A percentile compares a stretch with the other conserved stretches of the same genome.
These are phyloP conservation scores for Pseudocercospora eumusae DNA, from an alignment of 2,329 filamentous ascomycete genomes.

Conservation along the genomic window DNA sequence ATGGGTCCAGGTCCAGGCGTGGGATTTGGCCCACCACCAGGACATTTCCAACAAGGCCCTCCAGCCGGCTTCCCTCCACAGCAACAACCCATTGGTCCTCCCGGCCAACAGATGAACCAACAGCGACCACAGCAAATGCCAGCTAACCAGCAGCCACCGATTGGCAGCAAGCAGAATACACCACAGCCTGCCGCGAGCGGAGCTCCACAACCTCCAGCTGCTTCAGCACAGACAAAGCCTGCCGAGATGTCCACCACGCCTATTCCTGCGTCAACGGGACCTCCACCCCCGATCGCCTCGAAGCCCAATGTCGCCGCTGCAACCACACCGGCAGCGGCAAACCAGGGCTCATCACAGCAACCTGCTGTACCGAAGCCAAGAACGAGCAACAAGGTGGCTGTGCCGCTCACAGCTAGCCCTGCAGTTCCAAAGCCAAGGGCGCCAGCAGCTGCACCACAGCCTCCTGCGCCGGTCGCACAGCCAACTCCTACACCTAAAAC, in stretches of 20 bases:
- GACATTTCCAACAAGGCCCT: constrained; percentile 58
- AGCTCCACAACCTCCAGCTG: constrained; percentile 29
- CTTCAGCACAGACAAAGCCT: constrained; percentile 34
- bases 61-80: constrained; percentile 40
- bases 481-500: constrained; percentile 40
- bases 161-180: constrained; percentile 42
- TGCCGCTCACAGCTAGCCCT: constrained; percentile 59
- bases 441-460: constrained; percentile 15
- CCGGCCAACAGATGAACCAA: constrained; percentile 45
- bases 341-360: constrained; percentile 39
- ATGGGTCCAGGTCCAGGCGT: constrained; percentile 20
- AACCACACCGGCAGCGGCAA: constrained; percentile 52
- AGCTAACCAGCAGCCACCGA: constrained; percentile 47
- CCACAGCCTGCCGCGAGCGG: constrained; percentile 34
- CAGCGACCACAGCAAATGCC: constrained; percentile 50
- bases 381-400: constrained; percentile 55
- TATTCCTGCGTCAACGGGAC: constrained; percentile 52
- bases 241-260: constrained; percentile 44
- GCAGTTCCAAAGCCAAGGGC: constrained; percentile 29
- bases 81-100: constrained; percentile 58
- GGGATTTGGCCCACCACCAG: constrained; percentile 27
- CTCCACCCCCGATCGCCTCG: constrained; percentile 66
- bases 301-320: constrained; percentile 65
- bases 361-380: constrained; percentile 42
- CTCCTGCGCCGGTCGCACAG: constrained; percentile 18